Evolutionary conservation across 73 alveolate genomes (phyloP).

Genomic region (Paramecium sonneborni): DNA sequence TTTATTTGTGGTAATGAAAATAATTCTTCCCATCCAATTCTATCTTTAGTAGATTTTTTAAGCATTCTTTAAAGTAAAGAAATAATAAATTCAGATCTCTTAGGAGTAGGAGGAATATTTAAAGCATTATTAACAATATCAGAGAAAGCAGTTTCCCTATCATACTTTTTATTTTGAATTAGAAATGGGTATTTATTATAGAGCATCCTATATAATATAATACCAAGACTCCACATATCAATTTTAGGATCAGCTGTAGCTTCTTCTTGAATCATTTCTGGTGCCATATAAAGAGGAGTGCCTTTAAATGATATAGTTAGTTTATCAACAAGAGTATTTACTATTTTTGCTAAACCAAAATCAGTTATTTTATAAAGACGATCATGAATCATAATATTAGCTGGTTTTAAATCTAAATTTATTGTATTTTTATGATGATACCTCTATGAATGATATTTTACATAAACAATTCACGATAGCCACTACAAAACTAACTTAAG

Average conservation of each 20-base stretch:
- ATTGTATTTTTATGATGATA: neutral
- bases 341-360: slow-evolving; percentile 67
- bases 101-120: neutral
- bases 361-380: slow-evolving; percentile 64
- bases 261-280: slow-evolving; percentile 59
- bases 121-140: slow-evolving; percentile 48
- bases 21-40: slow-evolving; percentile 65
- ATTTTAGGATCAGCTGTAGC: slow-evolving; percentile 61
- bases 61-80: slow-evolving; percentile 54
- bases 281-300: slow-evolving; percentile 69
- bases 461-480: slow-evolving; percentile 53
- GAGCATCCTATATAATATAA: slow-evolving; percentile 59
- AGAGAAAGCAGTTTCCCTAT: slow-evolving; percentile 55
- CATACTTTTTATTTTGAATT: slow-evolving; percentile 54
- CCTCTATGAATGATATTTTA: slow-evolving; percentile 65
- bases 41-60: slow-evolving; percentile 23
- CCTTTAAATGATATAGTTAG: slow-evolving; percentile 45
- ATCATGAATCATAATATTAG: slow-evolving; percentile 59
- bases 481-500: slow-evolving; percentile 62
- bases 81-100: slow-evolving; percentile 37
- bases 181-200: slow-evolving; percentile 56
- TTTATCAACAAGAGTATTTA: slow-evolving; percentile 33
- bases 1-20: slow-evolving; percentile 12
- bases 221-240: slow-evolving; percentile 67
- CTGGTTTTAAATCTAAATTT: slow-evolving; percentile 60